Base-by-base conservation (phyloP, 768 basidiomycete genomes). In the Tulasnella sp. region DNA sequence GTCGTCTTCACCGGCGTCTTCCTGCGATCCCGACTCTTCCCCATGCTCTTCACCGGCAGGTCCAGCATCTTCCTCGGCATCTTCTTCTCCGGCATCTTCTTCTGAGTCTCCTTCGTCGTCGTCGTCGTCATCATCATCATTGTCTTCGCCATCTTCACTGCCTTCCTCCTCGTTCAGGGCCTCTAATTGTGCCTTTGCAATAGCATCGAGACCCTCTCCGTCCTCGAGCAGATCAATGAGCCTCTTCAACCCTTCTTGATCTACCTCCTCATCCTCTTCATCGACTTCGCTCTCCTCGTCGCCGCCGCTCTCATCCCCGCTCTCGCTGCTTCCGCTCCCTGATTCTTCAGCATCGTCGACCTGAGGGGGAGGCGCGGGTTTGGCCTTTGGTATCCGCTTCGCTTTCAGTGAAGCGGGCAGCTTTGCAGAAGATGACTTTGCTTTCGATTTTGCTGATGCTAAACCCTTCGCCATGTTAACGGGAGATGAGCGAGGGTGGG, bases 171-270 rank as follows among this genome's bases (percentile, higher is more conserved):
- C 85, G 7, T 85, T 79, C 34, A 87, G 81, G 58, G 83, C 81
- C 68, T 82, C 83, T 64, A 92, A 82, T 80, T 90, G 86, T 37
- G 86, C 87, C 75, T 85, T 84, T 70, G 88, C 91, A 80, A 89
- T 87, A 31, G 91, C 90, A 79, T 91, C 88, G 76, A 91, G 81
- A 1, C 87, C 89, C 77, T 91, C 89, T 29, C 91, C 90, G 15
- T 89, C 54, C 54, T 29, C 90, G 36, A 90, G 81, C 12, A 88
- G 85, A 19, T 86, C 85, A 83, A 90, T 85, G 5, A 90, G 83
- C 67, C 86, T 83, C 79, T 85, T 83, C 86, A 89, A 86, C n/a
- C 89, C 89, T 79, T 85, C 85, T 78, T 88, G 86, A 79, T 89
- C 87, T 6, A 89, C 83, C 36, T 85, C 72, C 3, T 74, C 77